phyloP scores from a whole-genome alignment of 345 rosid genomes.

The Corchorus capsularis region DNA sequence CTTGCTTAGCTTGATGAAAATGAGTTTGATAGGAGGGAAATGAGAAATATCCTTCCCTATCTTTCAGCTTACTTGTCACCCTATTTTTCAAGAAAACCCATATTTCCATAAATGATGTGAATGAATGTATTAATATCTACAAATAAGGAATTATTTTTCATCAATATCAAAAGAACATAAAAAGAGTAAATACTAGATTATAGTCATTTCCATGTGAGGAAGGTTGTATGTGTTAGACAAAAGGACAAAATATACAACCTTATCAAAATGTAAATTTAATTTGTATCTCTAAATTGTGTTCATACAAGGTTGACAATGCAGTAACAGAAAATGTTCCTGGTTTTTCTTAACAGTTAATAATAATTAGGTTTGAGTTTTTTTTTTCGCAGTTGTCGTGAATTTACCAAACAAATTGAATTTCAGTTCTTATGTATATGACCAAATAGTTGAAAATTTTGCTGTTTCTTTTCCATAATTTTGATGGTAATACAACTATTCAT shows the following conservation, averaged over 20 bases:
- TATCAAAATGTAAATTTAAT: background rate
- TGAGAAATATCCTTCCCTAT: no score
- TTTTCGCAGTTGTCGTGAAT: background rate
- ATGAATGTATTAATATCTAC: no score
- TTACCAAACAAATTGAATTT: slow-evolving; percentile 12
- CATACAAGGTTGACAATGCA: background rate
- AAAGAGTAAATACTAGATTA: background rate
- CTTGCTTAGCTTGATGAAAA: background rate
- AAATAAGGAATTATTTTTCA: background rate
- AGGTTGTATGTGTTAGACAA: background rate
- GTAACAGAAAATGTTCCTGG: background rate
- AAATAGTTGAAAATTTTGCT: background rate
- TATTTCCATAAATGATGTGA: no score
- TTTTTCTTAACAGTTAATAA: slow-evolving; percentile 18
- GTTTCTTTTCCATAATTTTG: background rate
- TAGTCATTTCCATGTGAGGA: background rate
- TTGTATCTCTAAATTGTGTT: background rate
- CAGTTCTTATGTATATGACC: background rate
- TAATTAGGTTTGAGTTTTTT: slow-evolving; percentile 23
- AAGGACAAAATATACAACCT: slow-evolving; percentile 12
- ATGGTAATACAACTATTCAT: background rate
- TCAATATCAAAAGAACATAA: background rate
- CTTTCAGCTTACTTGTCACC: background rate
- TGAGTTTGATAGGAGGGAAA: background rate
- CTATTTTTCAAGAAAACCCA: no score